phyloP scores from a whole-genome alignment of 805 yeast species.

The Komagataella populi region DNA sequence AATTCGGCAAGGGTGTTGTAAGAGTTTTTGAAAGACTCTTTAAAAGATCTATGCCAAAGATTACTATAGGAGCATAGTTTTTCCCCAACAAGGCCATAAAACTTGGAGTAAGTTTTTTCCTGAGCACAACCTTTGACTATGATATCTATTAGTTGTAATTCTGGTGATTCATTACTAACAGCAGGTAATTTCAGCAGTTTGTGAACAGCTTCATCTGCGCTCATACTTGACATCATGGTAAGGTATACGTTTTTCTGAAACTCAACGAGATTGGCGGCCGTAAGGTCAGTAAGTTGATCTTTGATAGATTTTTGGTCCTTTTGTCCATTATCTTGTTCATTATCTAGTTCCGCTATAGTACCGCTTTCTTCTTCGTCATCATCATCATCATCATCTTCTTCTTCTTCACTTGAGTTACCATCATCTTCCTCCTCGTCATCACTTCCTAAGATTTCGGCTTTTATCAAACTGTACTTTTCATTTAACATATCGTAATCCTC shows the following conservation, averaged over 20 bases:
- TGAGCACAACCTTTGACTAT: conserved; percentile 72
- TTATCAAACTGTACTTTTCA: conserved; percentile 26
- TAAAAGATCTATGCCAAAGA: conserved; percentile 47
- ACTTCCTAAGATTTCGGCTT: conserved; percentile 31
- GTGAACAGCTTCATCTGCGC: conserved; percentile 88
- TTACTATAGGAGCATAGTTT: conserved; percentile 37
- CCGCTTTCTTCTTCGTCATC: conserved; percentile 47
- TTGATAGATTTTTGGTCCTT: conserved; percentile 9
- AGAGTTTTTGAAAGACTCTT: conserved; percentile 35
- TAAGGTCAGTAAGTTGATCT: conserved; percentile 44
- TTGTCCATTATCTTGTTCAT: conserved; percentile 58
- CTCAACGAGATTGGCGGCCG: conserved; percentile 47
- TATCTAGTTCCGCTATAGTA: too few species aligned
- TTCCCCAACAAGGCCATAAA: conserved; percentile 67
- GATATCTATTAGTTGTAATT: conserved; percentile 52
- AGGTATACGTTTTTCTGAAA: conserved; percentile 70
- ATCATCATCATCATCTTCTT: conserved; percentile 11
- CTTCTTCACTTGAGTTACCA: conserved; percentile 9
- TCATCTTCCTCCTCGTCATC: conserved; percentile 7
- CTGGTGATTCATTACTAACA: conserved; percentile 24
- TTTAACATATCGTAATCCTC: conserved; percentile 36
- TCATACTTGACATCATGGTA: conserved; percentile 79
- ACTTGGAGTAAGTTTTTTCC: conserved; percentile 77
- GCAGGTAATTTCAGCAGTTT: conserved; percentile 46
- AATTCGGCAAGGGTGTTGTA: conserved; percentile 49